Evolutionary conservation across 768 basidiomycete genomes (phyloP).

Genomic region (Pisolithus albus): DNA sequence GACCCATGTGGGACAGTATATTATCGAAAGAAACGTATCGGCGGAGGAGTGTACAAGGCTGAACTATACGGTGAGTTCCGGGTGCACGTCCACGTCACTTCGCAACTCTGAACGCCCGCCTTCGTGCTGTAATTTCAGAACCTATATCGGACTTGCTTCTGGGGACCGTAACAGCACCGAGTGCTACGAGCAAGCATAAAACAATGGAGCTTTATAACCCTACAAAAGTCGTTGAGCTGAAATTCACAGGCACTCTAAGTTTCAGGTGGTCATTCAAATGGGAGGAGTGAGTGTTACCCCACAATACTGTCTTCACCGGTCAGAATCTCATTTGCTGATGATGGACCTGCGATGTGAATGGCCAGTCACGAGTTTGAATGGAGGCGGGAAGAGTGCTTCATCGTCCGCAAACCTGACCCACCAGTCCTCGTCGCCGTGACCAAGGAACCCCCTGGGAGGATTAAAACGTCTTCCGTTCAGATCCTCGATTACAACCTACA

Average conservation of each 20-base stretch:
- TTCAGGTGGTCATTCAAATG: slow-evolving; percentile 78
- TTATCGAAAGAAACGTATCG: slow-evolving; percentile 64
- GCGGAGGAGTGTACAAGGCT: slow-evolving; percentile 50
- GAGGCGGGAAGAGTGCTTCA: slow-evolving; percentile 78
- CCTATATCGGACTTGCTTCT: slow-evolving; percentile 68
- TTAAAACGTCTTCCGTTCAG: slow-evolving; percentile 62
- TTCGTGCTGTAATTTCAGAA: slow-evolving; percentile 37
- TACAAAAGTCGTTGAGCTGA: slow-evolving; percentile 59
- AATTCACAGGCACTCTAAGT: slow-evolving; percentile 62
- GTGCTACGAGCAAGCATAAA: slow-evolving; percentile 63
- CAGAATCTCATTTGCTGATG: not conserved
- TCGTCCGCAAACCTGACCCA: slow-evolving; percentile 81
- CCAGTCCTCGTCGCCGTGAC: slow-evolving; percentile 80
- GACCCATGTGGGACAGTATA: slow-evolving; percentile 58
- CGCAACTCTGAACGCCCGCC: not conserved
- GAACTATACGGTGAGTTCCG: slow-evolving; percentile 56
- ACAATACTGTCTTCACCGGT: not conserved
- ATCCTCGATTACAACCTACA: slow-evolving; percentile 83
- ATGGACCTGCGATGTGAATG: not conserved
- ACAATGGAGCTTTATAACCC: slow-evolving; percentile 73
- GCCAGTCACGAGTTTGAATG: slow-evolving; percentile 77
- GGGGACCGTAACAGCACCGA: slow-evolving; percentile 58
- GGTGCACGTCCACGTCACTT: not conserved
- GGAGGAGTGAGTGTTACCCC: slow-evolving; percentile 58
- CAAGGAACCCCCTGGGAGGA: slow-evolving; percentile 61